Evolutionary conservation across 768 basidiomycete genomes (phyloP), one percentile per base, ranked within the genome.

Genomic region (Cystobasidium ongulense): DNA sequence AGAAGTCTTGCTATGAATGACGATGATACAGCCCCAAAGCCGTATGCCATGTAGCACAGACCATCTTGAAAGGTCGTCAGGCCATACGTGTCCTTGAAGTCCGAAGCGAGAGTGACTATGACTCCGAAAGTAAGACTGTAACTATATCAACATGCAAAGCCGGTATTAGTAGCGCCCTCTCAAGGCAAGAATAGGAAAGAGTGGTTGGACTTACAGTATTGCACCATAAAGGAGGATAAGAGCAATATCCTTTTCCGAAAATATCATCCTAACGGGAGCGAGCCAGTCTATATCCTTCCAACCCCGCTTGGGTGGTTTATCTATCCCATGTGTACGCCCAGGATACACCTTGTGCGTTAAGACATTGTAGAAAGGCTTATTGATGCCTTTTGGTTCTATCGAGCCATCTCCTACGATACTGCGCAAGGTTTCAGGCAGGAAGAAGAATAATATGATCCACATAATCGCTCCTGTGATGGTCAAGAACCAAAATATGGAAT

Each of bases 401-500:
- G 62, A 38, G 43, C 50, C 68, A 21, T 71, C 57, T 23, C 59
- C 54, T 2, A 54, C 53, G 13, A 17, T 43, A 63, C 59, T 36
- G 8, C 63, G 31, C 63, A 64, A 25, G 3, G 63, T 64, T 39
- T 74, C 73, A 23, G 73, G 73, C 11, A 74, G 38, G 52, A 74
- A 59, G 17, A 74, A n/a, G 11, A 67, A 29, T 63, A 67, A 27
- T n/a, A 66, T 2, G 18, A 74, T 3, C 7, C 36, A 27, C 1
- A 43, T n/a, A 38, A 67, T 39, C 10, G n/a, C 33, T 31, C 21
- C 25, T 15, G 35, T 31, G 23, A 66, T 63, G 17, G 38, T 52
- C 1, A 74, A 35, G 36, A 74, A 74, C 50, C 39, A 67, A 39
- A 74, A 74, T 31, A 74, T 67, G 18, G 73, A 27, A 29, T 67